Base-by-base conservation (phyloP, 2,329 filamentous ascomycete genomes). In the Hymenoscyphus fructigenus region DNA sequence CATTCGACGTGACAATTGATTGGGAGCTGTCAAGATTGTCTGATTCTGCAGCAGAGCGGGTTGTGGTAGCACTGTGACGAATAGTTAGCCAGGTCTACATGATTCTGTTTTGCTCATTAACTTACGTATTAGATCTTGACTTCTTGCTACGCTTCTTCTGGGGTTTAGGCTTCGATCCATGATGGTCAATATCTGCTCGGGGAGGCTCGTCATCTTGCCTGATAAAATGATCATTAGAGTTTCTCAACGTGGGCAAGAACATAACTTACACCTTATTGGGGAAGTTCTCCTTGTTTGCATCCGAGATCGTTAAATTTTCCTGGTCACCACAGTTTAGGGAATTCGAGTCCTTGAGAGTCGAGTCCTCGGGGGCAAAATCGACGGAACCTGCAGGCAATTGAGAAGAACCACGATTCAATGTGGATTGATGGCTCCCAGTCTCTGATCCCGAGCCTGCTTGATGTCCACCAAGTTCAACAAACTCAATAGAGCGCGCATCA, bases 251-350 rank as follows among this genome's bases (percentile, higher is more conserved):
- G 1, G 9, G 41, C 53, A 55, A 14, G 12, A 23, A 34, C 41
- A 53, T 29, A 23, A 26, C 44, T 23, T 50, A 50, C 44, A 50
- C 44, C 34, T 64, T 64, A 20, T 23, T 60, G 7, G 57, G 44
- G n/a, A 34, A 60, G 34, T 64, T 64, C 23, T 60, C 62, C 20
- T 64, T 64, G 23, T 56, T 60, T 12, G 5, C 44, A 50, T 23
- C 20, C 20, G 4, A 12, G 14, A 9, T 23, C 7, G n/a, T 23
- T 12, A 12, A n/a, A 12, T 50, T 26, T 1, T 23, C 44, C 44
- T 50, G n/a, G 10, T 50, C 41, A n/a, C 41, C 17, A 44, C 4
- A 32, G 29, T 32, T 7, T 5, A 6, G 1, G 2, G 29, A 7
- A 10, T 14, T 50, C 9, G 44, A 20, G 20, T 20, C 44, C n/a